Evolutionary conservation across 2,329 filamentous ascomycete genomes (phyloP).

Genomic region (Neonectria magnoliae): DNA sequence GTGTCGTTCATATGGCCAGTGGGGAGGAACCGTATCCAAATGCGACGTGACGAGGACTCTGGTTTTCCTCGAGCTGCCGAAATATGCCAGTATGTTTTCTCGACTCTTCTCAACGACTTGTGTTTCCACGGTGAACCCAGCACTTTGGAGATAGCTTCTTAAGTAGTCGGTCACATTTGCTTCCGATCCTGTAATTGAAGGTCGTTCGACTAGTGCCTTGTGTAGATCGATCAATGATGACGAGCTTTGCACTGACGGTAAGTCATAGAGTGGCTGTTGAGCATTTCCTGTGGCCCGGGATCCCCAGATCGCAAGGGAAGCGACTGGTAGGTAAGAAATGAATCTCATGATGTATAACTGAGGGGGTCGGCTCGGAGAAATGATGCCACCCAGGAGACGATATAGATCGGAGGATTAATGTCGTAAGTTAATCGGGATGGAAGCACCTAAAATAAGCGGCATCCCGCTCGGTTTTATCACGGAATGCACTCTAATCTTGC

Average conservation of each 20-base stretch:
- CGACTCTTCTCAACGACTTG: slow-evolving; percentile 46
- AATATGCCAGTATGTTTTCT: slow-evolving; percentile 77
- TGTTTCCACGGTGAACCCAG: slow-evolving; percentile 50
- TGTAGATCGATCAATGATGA: neutral
- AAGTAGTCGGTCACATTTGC: neutral
- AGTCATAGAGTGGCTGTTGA: neutral
- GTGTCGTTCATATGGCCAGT: slow-evolving; percentile 68
- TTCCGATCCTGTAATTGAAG: neutral
- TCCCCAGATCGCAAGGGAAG: neutral
- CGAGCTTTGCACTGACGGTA: neutral
- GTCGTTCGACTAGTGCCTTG: neutral
- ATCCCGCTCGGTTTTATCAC: slow-evolving; percentile 1
- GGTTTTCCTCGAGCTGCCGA: slow-evolving; percentile 56
- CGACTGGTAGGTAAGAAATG: neutral
- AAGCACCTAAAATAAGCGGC: neutral
- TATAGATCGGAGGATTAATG: neutral
- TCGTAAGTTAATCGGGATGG: neutral
- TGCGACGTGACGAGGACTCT: slow-evolving; percentile 74
- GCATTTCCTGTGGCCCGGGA: neutral
- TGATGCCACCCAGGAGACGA: neutral
- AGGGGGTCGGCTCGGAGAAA: neutral
- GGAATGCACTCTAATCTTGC: neutral
- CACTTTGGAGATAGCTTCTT: slow-evolving; percentile 61
- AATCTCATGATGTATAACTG: neutral
- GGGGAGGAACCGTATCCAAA: slow-evolving; percentile 78